phyloP scores from a whole-genome alignment of 805 yeast genomes.

The Torulaspora gathmanii region DNA sequence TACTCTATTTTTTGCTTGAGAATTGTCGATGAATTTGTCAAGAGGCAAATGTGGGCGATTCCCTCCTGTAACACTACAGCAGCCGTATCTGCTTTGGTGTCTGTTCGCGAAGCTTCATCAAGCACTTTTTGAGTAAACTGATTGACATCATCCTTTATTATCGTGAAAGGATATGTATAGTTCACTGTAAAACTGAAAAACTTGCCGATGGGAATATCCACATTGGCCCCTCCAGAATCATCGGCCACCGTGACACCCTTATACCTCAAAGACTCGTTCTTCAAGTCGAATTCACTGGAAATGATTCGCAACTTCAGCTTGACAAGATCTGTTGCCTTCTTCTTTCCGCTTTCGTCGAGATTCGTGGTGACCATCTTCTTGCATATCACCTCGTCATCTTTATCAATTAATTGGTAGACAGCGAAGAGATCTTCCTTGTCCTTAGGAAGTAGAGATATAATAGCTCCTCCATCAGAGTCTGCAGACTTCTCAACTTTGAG shows the following conservation, averaged over 20 bases:
- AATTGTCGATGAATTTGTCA: slow-evolving; percentile 86
- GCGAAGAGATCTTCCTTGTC: slow-evolving; percentile 93
- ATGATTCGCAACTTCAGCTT: slow-evolving; percentile 58
- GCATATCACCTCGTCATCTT: slow-evolving; percentile 69
- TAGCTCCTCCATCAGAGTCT: slow-evolving; percentile 21
- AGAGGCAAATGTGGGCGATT: slow-evolving; percentile 82
- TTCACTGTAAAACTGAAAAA: slow-evolving; percentile 84
- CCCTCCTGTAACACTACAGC: slow-evolving; percentile 94
- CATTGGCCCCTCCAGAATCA: slow-evolving; percentile 46
- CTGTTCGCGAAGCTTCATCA: slow-evolving; percentile 67
- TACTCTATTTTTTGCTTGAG: slow-evolving; percentile 75
- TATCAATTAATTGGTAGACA: slow-evolving; percentile 70
- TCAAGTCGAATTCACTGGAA: slow-evolving; percentile 71
- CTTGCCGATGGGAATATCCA: slow-evolving; percentile 77
- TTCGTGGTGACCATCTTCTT: slow-evolving; percentile 59
- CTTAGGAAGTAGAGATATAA: slow-evolving; percentile 63
- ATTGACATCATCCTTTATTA: slow-evolving; percentile 79
- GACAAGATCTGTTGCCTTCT: slow-evolving; percentile 60
- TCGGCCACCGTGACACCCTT: slow-evolving; percentile 62
- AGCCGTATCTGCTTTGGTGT: slow-evolving; percentile 82
- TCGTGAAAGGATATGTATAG: slow-evolving; percentile 59
- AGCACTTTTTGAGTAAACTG: slow-evolving; percentile 58
- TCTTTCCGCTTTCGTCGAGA: slow-evolving; percentile 58
- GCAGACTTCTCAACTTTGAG: slow-evolving; percentile 16
- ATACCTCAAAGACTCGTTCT: slow-evolving; percentile 69